These are phyloP conservation scores for Sclerotinia glacialis DNA, from an alignment of 2,329 filamentous ascomycete genomes.

Conservation along the genomic window DNA sequence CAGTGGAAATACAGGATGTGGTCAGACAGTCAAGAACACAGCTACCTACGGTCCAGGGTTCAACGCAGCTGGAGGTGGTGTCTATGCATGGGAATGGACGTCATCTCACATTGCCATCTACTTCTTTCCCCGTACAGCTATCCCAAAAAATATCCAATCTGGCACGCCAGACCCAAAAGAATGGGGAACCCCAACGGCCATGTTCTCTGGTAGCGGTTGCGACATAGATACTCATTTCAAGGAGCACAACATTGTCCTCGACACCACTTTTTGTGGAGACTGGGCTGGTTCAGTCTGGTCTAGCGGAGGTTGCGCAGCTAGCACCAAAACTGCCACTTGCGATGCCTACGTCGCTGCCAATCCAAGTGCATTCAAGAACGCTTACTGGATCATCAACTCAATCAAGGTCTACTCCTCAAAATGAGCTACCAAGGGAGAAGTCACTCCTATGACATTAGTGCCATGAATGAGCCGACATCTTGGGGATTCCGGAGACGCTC, in stretches of 20 bases:
- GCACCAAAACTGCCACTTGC: slow-evolving; percentile 58
- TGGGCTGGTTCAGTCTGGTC: slow-evolving; percentile 76
- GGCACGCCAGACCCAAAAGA: slow-evolving; percentile 57
- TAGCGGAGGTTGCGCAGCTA: slow-evolving; percentile 55
- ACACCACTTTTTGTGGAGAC: slow-evolving; percentile 81
- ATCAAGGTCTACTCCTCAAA: slow-evolving; percentile 32
- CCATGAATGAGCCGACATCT: slow-evolving; percentile 1
- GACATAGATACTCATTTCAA: slow-evolving; percentile 68
- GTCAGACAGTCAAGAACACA: slow-evolving; percentile 50
- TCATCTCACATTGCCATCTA: slow-evolving; percentile 68
- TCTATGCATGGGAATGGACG: slow-evolving; percentile 78
- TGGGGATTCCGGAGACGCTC: neutral
- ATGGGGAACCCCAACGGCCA: slow-evolving; percentile 68
- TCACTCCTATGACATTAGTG: slow-evolving; percentile 1
- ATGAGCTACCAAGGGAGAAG: slow-evolving; percentile 23
- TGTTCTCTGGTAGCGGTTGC: slow-evolving; percentile 68
- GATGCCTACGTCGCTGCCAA: slow-evolving; percentile 68
- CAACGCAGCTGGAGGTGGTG: slow-evolving; percentile 65
- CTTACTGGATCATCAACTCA: slow-evolving; percentile 73
- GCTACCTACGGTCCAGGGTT: slow-evolving; percentile 65
- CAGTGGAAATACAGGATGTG: slow-evolving; percentile 55
- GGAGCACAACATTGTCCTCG: slow-evolving; percentile 72
- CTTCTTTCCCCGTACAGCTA: slow-evolving; percentile 68
- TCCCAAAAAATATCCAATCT: slow-evolving; percentile 61
- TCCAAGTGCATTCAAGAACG: slow-evolving; percentile 66